phyloP scores from a whole-genome alignment of 768 basidiomycete species.

The Amanita brunnescens region DNA sequence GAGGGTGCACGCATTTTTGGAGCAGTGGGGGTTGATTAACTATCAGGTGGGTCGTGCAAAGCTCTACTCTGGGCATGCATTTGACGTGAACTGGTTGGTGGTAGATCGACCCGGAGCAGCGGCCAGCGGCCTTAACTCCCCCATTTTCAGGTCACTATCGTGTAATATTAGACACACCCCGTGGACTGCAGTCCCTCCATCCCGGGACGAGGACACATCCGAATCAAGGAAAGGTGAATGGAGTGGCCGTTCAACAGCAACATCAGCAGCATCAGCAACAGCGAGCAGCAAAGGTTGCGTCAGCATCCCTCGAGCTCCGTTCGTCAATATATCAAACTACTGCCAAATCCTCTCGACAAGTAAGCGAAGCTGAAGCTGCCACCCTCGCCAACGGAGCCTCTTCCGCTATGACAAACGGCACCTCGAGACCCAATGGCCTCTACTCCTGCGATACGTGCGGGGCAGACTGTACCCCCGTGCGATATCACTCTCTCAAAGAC shows the following conservation, averaged over 20 bases:
- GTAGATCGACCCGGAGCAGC: constrained; percentile 94
- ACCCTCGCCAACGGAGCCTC: constrained; percentile 42
- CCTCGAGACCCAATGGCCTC: constrained; percentile 36
- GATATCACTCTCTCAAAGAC: constrained; percentile 91
- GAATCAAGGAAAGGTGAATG: constrained; percentile 14
- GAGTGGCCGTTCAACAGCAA: background rate
- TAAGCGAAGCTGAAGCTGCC: constrained; percentile 62
- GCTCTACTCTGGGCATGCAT: background rate
- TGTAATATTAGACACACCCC: constrained; percentile 92
- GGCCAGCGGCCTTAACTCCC: constrained; percentile 89
- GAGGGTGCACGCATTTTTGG: constrained; percentile 97
- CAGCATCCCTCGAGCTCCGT: constrained; percentile 81
- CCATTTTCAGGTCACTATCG: constrained; percentile 99
- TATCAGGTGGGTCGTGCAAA: constrained; percentile 67
- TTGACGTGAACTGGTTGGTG: constrained; percentile 2
- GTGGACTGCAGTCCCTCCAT: constrained; percentile 90
- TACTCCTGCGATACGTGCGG: constrained; percentile 93
- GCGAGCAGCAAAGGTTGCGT: constrained; percentile 19
- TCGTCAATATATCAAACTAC: constrained; percentile 85
- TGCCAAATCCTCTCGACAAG: constrained; percentile 67
- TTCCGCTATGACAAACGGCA: constrained; percentile 27
- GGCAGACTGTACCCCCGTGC: constrained; percentile 78
- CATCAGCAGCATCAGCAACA: background rate
- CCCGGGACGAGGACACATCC: constrained; percentile 57
- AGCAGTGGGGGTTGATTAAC: constrained; percentile 98